Base-by-base conservation (phyloP, 306 rosid genomes). In the Gastrolobium bilobum region DNA sequence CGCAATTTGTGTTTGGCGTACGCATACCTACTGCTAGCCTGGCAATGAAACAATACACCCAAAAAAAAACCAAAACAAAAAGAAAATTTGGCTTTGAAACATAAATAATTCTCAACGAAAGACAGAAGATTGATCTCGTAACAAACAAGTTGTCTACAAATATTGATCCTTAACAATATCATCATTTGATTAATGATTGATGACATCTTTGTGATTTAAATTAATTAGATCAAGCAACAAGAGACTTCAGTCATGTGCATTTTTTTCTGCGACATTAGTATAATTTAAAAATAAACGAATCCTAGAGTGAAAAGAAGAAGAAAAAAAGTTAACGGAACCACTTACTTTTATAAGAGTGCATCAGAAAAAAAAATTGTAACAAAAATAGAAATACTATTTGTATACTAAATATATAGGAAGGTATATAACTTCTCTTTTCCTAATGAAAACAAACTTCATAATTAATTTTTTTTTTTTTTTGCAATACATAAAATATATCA, bases 1-100 rank as follows among this genome's bases (percentile, higher is more conserved):
- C 43, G 67, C 57, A 73, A 43, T 57, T 42, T 29, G 56, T 73
- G 78, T 57, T 40, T 71, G 64, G 63, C 53, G 76, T 10, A 42
- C 3, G 4, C 8, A 37, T 43, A 64, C n/a, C n/a, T n/a, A n/a
- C 38, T 26, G 26, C 20, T 39, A 15, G 35, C 51, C 4, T 39
- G 70, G 70, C 50, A 39, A 64, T 40, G n/a, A 64, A 40, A 39
- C 51, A 62, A 53, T 53, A 20, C 26, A 20, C 26, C 26, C 0
- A 20, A 20, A 20, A 20, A 20, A 20, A 20, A 20, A 20, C 0
- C 0, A 20, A 20, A 20, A 20, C 0, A 8, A 35, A 56, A 26
- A 56, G 6, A 56, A 29, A n/a, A 37, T 35, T 2, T 20, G 35
- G 39, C 39, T 31, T 0, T 9, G 30, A 35, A 37, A n/a, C 30